These are phyloP conservation scores for Alloteropsis semialata DNA, from an alignment of 176 grass and related monocot genomes.

Conservation along the genomic window DNA sequence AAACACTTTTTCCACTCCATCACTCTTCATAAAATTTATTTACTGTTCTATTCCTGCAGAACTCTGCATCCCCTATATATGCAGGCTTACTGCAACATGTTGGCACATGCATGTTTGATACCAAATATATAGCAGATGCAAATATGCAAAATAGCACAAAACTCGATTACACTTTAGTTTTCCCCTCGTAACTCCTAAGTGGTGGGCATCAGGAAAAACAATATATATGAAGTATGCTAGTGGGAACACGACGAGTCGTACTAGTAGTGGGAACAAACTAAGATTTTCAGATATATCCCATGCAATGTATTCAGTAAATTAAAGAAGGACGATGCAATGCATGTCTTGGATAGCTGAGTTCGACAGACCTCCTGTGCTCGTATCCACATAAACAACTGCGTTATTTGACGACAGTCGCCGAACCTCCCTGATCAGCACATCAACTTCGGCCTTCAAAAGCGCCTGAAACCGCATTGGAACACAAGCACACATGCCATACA, in stretches of 20 bases:
- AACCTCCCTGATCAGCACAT: conserved; percentile 24
- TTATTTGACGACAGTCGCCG: not conserved
- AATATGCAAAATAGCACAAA: not conserved
- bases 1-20: not conserved
- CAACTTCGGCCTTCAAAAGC: not conserved
- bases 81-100: not conserved
- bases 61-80: not conserved
- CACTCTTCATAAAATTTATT: not conserved
- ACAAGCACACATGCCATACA: not conserved
- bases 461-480: conserved; percentile 5
- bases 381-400: conserved; percentile 33
- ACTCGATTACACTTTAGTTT: not conserved
- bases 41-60: not conserved
- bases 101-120: not conserved
- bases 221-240: not conserved
- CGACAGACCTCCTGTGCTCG: conserved; percentile 29
- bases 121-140: not conserved
- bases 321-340: not conserved
- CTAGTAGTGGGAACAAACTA: not conserved
- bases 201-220: not conserved
- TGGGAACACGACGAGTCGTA: not conserved
- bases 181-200: not conserved
- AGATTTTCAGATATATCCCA: not conserved
- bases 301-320: not conserved
- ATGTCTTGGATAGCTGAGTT: not conserved